Evolutionary conservation across 495 filamentous ascomycete species (phyloP).

Genomic region (Lentithecium fluviatile): DNA sequence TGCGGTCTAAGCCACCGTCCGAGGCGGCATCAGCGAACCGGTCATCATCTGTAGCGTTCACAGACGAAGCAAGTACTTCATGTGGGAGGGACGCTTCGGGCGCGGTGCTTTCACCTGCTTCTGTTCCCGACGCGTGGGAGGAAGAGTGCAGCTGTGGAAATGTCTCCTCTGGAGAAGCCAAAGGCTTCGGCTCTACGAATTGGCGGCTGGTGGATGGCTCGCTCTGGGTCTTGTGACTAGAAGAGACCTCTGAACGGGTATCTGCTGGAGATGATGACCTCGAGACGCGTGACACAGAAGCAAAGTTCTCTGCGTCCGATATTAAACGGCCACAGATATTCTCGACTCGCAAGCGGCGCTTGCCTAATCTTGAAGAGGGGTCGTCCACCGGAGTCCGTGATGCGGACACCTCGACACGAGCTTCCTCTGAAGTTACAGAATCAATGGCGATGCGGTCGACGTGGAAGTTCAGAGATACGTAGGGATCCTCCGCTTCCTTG

Average conservation of each 20-base stretch:
- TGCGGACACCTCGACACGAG: conserved; percentile 18
- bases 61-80: conserved; percentile 12
- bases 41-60: conserved; percentile 30
- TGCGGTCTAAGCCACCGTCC: conserved; percentile 28
- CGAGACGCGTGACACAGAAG: conserved; percentile 25
- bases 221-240: conserved; percentile 9
- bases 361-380: conserved; percentile 10
- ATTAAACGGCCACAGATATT: conserved; percentile 33
- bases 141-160: too few species aligned
- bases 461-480: conserved; percentile 32
- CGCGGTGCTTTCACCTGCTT: too few species aligned
- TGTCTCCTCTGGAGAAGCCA: too few species aligned
- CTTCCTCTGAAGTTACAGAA: conserved; percentile 20
- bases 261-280: conserved; percentile 27
- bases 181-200: not conserved
- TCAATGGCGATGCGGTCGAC: conserved; percentile 29
- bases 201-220: conserved; percentile 3
- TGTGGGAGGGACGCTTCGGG: too few species aligned
- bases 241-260: conserved; percentile 26
- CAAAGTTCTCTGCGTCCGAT: conserved; percentile 32
- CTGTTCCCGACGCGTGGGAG: too few species aligned
- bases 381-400: not conserved
- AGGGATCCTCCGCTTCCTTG: conserved; percentile 14
- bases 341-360: conserved; percentile 30
- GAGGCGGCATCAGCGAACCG: conserved; percentile 35